phyloP scores from a whole-genome alignment of 1,284 basidiomycete species.

The Vanrija sp. region DNA sequence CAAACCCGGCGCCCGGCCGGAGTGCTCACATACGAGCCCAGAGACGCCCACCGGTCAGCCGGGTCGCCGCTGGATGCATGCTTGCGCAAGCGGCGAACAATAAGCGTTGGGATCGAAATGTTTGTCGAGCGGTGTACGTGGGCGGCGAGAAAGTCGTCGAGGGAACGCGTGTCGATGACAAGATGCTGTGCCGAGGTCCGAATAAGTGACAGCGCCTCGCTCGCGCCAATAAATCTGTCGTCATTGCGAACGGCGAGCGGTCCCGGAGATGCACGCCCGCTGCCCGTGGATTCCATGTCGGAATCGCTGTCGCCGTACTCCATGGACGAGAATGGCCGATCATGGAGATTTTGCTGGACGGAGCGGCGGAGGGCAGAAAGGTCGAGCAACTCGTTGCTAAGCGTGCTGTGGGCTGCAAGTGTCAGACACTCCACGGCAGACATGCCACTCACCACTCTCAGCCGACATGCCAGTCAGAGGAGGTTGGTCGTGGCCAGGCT shows the following conservation, averaged over 20 bases:
- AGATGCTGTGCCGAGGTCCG: slow-evolving; percentile 40
- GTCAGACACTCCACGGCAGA: neutral
- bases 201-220: neutral
- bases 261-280: too few relatives aligned
- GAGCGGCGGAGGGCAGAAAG: slow-evolving; percentile 30
- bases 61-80: slow-evolving; percentile 57
- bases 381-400: slow-evolving; percentile 33
- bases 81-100: slow-evolving; percentile 74
- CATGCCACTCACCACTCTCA: slow-evolving; percentile 2
- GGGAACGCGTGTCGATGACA: slow-evolving; percentile 72
- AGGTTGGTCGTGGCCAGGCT: neutral
- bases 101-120: slow-evolving; percentile 76
- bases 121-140: slow-evolving; percentile 68
- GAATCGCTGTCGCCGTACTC: slow-evolving; percentile 13
- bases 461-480: slow-evolving; percentile 5
- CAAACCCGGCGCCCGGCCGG: slow-evolving; percentile 63
- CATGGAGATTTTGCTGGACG: slow-evolving; percentile 33
- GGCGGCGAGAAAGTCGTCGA: slow-evolving; percentile 59
- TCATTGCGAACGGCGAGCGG: too few relatives aligned
- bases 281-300: neutral
- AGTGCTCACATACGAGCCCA: slow-evolving; percentile 73
- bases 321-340: slow-evolving; percentile 22
- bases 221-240: neutral
- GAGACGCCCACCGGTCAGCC: slow-evolving; percentile 55
- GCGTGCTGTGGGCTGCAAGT: slow-evolving; percentile 8